Conservation (phyloP, 164 flowering plant species). For the Aristolochia contorta region DNA sequence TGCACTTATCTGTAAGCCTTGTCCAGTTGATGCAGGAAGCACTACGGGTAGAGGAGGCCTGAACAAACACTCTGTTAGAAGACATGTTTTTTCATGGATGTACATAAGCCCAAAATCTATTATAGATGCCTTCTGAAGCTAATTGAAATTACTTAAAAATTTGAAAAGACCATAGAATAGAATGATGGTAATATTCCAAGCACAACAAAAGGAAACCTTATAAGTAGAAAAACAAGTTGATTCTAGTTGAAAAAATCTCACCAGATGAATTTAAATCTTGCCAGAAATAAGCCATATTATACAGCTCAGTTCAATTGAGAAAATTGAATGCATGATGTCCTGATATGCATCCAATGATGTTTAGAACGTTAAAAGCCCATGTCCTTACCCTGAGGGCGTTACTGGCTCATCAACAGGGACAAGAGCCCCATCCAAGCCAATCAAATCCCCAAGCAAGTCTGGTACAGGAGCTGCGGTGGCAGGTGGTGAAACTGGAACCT, state of each 20-base stretch:
- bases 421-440: slow-evolving; percentile 77
- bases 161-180: too few relatives aligned
- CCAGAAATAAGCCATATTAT: too few relatives aligned
- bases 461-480: slow-evolving; percentile 61
- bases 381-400: slow-evolving; percentile 54
- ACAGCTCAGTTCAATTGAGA: too few relatives aligned
- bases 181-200: too few relatives aligned
- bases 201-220: too few relatives aligned
- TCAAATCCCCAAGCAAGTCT: slow-evolving; percentile 89
- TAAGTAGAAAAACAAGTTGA: too few relatives aligned
- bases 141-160: too few relatives aligned
- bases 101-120: too few relatives aligned
- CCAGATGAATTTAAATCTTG: too few relatives aligned
- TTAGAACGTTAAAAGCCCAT: neutral
- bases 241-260: too few relatives aligned
- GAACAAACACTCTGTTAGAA: slow-evolving; percentile 14
- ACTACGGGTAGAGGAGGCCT: slow-evolving; percentile 85
- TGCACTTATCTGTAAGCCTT: slow-evolving; percentile 90
- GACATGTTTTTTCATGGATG: too few relatives aligned
- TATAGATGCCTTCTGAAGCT: too few relatives aligned
- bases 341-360: neutral
- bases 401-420: slow-evolving; percentile 78
- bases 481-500: slow-evolving; percentile 26
- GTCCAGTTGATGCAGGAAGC: slow-evolving; percentile 72
- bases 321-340: neutral